Base-by-base conservation (phyloP, 305 asterid species). In the Fraxinus floribunda region DNA sequence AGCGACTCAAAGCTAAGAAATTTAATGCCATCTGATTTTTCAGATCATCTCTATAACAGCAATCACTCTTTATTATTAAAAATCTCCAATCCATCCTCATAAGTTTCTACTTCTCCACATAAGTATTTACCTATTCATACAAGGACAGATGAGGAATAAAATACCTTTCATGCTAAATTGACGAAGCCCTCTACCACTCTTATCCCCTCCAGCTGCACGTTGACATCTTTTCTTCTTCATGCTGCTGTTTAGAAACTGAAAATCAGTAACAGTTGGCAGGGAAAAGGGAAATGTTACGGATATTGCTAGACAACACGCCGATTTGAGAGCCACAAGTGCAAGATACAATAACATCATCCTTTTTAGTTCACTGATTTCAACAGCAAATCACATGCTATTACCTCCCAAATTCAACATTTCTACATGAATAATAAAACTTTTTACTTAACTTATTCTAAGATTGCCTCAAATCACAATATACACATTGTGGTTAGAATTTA, bases 91-190 rank as follows among this genome's bases (percentile, higher is more conserved):
- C 29, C 13, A 18, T 55, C 22, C 24, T 55, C 24, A 18, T 5
- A 55, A 46, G n/a, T 46, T 46, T 46, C 55, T 46, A 11, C 55
- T 46, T 46, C 55, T 46, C 55, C 55, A 46, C 13, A 46, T 13
- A 5, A n/a, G 24, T 55, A 55, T 55, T 55, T n/a, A n/a, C 24
- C 24, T 55, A 11, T 52, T 20, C 62, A 55, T n/a, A 55, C 20
- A 55, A 76, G 78, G 76, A 9, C 41, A 85, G 57, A 66, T 4
- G 78, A 82, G 44, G 72, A 84, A 36, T 76, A 83, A 75, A 77
- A 79, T 20, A 92, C 98, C 98, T 94, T 94, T 94, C 97, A 94
- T 91, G 92, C 98, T 94, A 87, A 94, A 94, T 80, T 94, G 97
- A 66, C 97, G 94, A 36, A 94, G 98, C 84, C 98, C 98, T 85